These are phyloP conservation scores for Colletotrichum plurivorum DNA, from an alignment of 2,329 filamentous ascomycete genomes.

Conservation along the genomic window DNA sequence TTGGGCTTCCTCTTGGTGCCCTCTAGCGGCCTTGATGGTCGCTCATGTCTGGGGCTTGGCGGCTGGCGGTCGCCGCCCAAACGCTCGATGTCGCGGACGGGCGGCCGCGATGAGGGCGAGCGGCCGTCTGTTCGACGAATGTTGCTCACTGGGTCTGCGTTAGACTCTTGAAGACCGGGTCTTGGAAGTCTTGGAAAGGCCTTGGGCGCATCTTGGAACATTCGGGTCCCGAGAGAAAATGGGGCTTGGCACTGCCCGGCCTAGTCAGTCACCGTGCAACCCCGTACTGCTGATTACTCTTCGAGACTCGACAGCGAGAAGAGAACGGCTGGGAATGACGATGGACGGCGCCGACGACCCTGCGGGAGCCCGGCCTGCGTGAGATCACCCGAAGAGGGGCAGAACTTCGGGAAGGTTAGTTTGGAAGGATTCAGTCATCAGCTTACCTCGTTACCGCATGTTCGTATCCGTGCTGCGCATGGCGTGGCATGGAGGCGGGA, in stretches of 20 bases:
- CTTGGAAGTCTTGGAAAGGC: constrained; percentile 21
- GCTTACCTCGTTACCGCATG: not conserved
- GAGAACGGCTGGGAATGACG: constrained; percentile 23
- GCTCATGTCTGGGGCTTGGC: constrained; percentile 13
- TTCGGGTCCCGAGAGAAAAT: constrained; percentile 19
- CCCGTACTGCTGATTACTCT: constrained; percentile 6
- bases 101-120: constrained; percentile 15
- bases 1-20: constrained; percentile 2
- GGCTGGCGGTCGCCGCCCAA: constrained; percentile 17
- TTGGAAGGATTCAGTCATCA: not conserved
- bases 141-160: constrained; percentile 4
- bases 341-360: constrained; percentile 1
- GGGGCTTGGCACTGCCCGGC: not conserved
- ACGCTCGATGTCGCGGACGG: constrained; percentile 32
- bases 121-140: not conserved
- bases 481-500: constrained; percentile 5
- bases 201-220: constrained; percentile 27
- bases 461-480: constrained; percentile 6
- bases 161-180: not conserved
- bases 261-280: constrained; percentile 3
- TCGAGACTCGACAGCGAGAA: constrained; percentile 16
- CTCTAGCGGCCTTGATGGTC: constrained; percentile 14
- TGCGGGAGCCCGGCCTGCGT: not conserved
- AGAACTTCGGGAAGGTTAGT: constrained; percentile 13
- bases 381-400: not conserved